Evolutionary conservation across 2,329 filamentous ascomycete genomes (phyloP), one percentile per base, ranked within the genome.

Genomic region (Apiospora saccharicola): DNA sequence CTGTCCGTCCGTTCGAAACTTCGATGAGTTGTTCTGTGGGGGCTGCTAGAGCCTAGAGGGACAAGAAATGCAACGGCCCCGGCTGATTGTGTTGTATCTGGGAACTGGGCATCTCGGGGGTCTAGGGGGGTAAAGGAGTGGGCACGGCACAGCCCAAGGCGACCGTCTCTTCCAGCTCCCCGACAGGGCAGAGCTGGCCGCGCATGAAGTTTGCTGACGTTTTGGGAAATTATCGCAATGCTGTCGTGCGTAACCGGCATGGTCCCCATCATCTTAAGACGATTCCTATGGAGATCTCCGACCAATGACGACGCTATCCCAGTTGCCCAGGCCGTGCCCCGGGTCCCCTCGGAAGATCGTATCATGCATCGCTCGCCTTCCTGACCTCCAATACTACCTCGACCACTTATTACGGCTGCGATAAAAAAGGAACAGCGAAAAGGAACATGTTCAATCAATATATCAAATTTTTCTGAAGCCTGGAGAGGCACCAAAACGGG

Each of bases 171-270:
- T 13, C 6, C 51, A 19, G 22, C 22, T 30, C 57, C 34, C 57
- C 57, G 57, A 61, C 53, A 61, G 53, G 53, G 53, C 53, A 37
- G 53, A 30, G 53, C 30, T 37, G 30, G 30, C 30, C 30, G 79
- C 79, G 84, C 85, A 86, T 86, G 77, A 86, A 80, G 81, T 83
- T 75, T 77, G 77, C 77, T 76, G 78, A 81, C 78, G 73, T 70
- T 81, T 85, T 84, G 81, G 85, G 84, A 86, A 85, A 85, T 85
- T 84, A 78, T 79, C 80, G 26, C 76, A 80, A 80, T 79, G 78
- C 78, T 77, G 44, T 79, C 76, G 81, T 82, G 81, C 76, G 78
- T 80, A 79, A 78, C 75, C 73, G 73, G 22, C 67, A 30, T 68
- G 43, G 67, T 46, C 67, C 67, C 67, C 67, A 49, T 68, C 37